Evolutionary conservation across 495 filamentous ascomycete genomes (phyloP).

Genomic region (Aspergillus coremiiformis): DNA sequence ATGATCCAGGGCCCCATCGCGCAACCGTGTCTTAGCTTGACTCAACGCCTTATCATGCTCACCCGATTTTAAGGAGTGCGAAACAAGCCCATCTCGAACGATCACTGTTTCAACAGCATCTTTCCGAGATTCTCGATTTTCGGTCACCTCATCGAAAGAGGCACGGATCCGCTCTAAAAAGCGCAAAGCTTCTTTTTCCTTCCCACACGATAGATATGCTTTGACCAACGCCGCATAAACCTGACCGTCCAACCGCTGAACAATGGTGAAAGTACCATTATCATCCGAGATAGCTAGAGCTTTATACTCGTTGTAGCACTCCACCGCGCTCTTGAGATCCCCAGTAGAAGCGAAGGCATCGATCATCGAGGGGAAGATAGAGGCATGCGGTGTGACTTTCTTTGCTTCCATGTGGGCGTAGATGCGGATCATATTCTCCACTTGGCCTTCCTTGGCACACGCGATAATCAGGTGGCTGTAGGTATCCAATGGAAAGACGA

Average conservation of each 20-base stretch:
- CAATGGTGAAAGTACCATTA: conserved; percentile 60
- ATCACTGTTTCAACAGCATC: conserved; percentile 61
- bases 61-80: conserved; percentile 56
- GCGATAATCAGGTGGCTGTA: conserved; percentile 78
- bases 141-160: conserved; percentile 51
- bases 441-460: conserved; percentile 67
- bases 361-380: conserved; percentile 88
- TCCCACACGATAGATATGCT: conserved; percentile 74
- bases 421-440: conserved; percentile 81
- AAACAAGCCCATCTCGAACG: conserved; percentile 64
- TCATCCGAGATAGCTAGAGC: conserved; percentile 73
- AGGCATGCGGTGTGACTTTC: conserved; percentile 62
- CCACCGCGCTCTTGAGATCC: conserved; percentile 81
- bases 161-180: conserved; percentile 73
- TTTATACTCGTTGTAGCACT: conserved; percentile 93
- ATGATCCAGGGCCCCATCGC: conserved; percentile 39
- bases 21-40: conserved; percentile 50
- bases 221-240: conserved; percentile 85
- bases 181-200: conserved; percentile 65
- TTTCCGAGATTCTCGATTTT: conserved; percentile 42
- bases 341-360: conserved; percentile 73
- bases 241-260: conserved; percentile 67
- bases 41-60: conserved; percentile 59
- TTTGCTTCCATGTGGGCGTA: conserved; percentile 83
- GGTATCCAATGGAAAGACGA: conserved; percentile 60